phyloP scores from a whole-genome alignment of 495 filamentous ascomycete species.

The Neurospora sp. region DNA sequence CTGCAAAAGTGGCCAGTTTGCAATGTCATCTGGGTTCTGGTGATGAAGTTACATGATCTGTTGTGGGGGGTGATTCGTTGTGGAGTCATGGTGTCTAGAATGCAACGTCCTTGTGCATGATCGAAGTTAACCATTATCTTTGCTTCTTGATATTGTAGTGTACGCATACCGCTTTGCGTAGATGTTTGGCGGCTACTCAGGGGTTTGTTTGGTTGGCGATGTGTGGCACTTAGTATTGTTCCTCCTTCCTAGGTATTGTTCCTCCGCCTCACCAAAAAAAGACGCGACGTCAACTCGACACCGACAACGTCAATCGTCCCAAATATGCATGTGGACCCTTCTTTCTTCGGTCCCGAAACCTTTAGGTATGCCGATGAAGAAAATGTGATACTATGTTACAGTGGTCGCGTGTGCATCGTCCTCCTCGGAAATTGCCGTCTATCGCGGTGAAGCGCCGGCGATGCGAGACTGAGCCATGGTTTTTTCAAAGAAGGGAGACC shows the following conservation, averaged over 20 bases:
- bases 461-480: neutral
- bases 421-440: neutral
- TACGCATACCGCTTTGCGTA: neutral
- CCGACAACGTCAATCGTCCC: neutral
- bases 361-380: neutral
- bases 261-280: neutral
- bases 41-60: too few relatives aligned
- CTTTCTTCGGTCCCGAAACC: neutral
- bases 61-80: too few relatives aligned
- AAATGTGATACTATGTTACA: neutral
- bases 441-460: neutral
- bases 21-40: too few relatives aligned
- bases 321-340: neutral
- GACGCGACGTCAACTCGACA: neutral
- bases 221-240: conserved; percentile 16
- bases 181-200: neutral
- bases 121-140: neutral
- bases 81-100: too few relatives aligned
- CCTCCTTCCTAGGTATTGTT: conserved; percentile 20
- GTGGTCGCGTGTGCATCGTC: neutral
- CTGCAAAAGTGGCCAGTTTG: too few relatives aligned
- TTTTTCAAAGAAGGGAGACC: neutral
- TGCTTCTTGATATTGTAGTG: neutral
- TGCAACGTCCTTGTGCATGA: neutral
- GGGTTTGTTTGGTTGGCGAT: neutral